Percentiles rank a stretch among this genome's conserved stretches.
These are phyloP conservation scores for Metschnikowia sp. DNA, from an alignment of 805 yeast genomes.

Conservation along the genomic window DNA sequence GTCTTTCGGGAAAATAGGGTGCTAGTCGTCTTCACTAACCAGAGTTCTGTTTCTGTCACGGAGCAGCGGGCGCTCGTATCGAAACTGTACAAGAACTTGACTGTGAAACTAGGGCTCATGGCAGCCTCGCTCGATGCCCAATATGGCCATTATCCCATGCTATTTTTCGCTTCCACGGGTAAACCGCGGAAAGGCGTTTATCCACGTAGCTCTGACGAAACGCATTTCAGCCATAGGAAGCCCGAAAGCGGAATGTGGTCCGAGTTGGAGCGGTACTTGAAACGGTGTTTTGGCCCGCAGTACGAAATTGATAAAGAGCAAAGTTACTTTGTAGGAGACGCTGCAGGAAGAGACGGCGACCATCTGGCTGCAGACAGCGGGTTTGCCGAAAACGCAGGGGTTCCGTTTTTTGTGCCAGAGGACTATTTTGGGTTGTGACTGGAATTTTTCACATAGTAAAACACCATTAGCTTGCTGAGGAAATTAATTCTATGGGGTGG, in stretches of 20 bases:
- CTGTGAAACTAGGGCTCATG: constrained; percentile 39
- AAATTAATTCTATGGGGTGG: too few relatives aligned
- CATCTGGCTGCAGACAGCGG: constrained; percentile 73
- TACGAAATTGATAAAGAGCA: constrained; percentile 34
- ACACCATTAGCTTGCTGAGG: too few relatives aligned
- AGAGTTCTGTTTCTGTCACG: constrained; percentile 60
- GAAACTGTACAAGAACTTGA: constrained; percentile 40
- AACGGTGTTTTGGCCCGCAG: constrained; percentile 14
- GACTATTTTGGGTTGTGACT: constrained; percentile 41
- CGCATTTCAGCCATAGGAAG: constrained; percentile 53
- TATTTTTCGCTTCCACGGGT: constrained; percentile 65
- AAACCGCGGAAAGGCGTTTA: constrained; percentile 34
- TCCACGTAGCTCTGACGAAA: constrained; percentile 23
- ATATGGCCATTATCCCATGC: constrained; percentile 22
- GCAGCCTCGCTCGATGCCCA: constrained; percentile 25
- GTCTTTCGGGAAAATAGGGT: constrained; percentile 28
- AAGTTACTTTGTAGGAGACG: constrained; percentile 88
- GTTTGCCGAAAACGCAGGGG: constrained; percentile 58
- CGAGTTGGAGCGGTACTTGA: constrained; percentile 43
- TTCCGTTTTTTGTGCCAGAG: constrained; percentile 70
- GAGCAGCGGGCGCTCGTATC: constrained; percentile 11
- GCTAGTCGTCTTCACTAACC: constrained; percentile 80
- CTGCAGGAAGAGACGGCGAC: constrained; percentile 81
- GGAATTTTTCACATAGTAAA: too few relatives aligned
- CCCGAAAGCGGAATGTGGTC: constrained; percentile 81